Evolutionary conservation across 805 yeast genomes (phyloP).

Genomic region (Ogataea polymorpha): DNA sequence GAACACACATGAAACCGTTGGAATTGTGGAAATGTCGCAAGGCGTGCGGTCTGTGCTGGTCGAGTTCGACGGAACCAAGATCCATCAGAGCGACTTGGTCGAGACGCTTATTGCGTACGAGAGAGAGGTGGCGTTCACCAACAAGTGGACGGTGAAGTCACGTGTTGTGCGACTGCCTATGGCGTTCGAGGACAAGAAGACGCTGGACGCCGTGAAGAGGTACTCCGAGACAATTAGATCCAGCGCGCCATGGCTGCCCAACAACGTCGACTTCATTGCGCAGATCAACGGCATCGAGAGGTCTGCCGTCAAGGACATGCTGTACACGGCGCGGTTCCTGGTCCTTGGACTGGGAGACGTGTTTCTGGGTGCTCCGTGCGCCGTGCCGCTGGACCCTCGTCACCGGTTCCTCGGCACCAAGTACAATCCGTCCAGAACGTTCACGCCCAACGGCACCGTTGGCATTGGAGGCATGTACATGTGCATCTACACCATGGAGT

Average conservation of each 20-base stretch:
- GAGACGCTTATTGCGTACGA: constrained; percentile 71
- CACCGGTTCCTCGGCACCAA: constrained; percentile 90
- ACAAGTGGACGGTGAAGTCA: constrained; percentile 84
- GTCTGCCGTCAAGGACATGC: constrained; percentile 72
- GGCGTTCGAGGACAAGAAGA: constrained; percentile 93
- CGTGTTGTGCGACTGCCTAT: constrained; percentile 83
- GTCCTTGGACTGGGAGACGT: constrained; percentile 97
- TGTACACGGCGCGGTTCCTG: constrained; percentile 85
- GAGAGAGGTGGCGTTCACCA: constrained; percentile 64
- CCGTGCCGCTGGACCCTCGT: constrained; percentile 96
- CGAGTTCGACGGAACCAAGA: constrained; percentile 66
- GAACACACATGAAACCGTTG: constrained; percentile 58
- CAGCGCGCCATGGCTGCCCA: constrained; percentile 96
- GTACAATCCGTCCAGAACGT: constrained; percentile 94
- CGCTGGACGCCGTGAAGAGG: constrained; percentile 85
- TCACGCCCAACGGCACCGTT: constrained; percentile 94
- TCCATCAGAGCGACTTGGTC: constrained; percentile 61
- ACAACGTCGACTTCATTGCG: constrained; percentile 93
- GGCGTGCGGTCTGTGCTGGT: constrained; percentile 94
- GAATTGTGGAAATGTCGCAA: constrained; percentile 93
- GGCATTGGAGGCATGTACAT: constrained; percentile 99
- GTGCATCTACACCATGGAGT: constrained; percentile 97
- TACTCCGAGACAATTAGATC: constrained; percentile 91
- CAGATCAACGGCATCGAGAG: constrained; percentile 80
- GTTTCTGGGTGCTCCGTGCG: constrained; percentile 97